Conservation (phyloP, 169 alveolate species). For the Eimeria acervulina region DNA sequence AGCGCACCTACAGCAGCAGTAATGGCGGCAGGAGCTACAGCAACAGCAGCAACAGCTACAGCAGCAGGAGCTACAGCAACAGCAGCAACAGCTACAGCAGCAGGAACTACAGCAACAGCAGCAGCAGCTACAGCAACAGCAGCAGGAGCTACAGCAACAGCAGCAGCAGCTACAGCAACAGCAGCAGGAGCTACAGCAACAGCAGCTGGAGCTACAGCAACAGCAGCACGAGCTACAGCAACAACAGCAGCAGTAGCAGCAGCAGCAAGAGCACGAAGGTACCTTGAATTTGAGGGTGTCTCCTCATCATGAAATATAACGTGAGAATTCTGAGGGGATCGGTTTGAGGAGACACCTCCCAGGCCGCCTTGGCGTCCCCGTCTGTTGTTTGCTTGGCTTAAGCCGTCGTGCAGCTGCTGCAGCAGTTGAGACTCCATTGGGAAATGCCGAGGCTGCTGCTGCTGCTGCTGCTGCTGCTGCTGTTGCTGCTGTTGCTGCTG, state of each 20-base stretch:
- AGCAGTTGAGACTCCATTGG: constrained; percentile 32
- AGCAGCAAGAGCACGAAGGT: neutral
- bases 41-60: neutral
- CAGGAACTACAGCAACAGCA: neutral
- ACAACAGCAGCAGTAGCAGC: neutral
- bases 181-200: neutral
- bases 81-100: neutral
- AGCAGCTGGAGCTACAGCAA: neutral
- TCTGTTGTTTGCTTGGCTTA: constrained; percentile 28
- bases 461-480: no score
- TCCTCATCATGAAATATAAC: constrained; percentile 23
- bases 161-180: neutral
- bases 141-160: neutral
- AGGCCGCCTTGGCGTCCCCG: constrained; percentile 62
- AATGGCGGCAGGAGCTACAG: neutral
- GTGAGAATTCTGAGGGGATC: neutral
- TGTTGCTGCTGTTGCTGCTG: neutral
- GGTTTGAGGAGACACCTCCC: neutral
- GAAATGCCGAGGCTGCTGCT: no score
- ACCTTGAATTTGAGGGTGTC: neutral
- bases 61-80: neutral
- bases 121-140: neutral
- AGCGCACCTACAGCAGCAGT: neutral
- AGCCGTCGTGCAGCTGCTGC: constrained; percentile 50
- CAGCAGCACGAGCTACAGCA: neutral